phyloP scores from a whole-genome alignment of 164 flowering plant species.

The Tinospora cordifolia region DNA sequence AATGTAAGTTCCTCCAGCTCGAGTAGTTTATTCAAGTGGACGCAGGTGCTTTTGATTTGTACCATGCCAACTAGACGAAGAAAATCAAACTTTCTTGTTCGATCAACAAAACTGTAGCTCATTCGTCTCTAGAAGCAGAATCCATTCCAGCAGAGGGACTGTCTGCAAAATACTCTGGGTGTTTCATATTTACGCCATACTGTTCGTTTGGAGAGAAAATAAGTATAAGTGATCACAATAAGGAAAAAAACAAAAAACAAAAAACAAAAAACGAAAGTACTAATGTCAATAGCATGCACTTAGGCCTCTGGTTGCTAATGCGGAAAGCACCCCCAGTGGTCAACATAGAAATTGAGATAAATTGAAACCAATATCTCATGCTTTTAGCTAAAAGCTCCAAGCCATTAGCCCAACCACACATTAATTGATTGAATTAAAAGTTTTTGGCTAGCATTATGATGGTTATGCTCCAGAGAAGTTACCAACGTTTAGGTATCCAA shows the following conservation, averaged over 20 bases:
- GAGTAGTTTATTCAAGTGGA: background rate
- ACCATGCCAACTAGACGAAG: background rate
- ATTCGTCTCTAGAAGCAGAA: conserved; percentile 55
- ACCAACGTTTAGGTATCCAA: too few species aligned
- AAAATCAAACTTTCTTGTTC: background rate
- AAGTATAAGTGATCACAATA: conserved; percentile 5
- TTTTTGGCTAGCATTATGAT: too few species aligned
- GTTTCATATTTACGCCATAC: conserved; percentile 85
- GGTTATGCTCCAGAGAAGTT: too few species aligned
- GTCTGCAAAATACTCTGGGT: conserved; percentile 86
- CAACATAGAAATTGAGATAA: too few species aligned
- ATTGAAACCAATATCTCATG: too few species aligned
- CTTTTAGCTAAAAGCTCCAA: too few species aligned
- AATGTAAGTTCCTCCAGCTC: background rate
- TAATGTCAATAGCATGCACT: background rate
- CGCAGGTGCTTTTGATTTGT: background rate
- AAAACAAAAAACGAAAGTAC: too few species aligned
- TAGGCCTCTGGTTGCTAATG: background rate
- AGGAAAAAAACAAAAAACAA: background rate
- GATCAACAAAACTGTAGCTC: conserved; percentile 14
- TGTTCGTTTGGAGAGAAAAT: conserved; percentile 18
- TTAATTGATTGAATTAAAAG: too few species aligned
- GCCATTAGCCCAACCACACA: too few species aligned
- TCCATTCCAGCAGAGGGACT: conserved; percentile 72
- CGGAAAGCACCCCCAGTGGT: too few species aligned